Conservation (phyloP, 1,139 yeast genomes). For the Lodderomyces theae region DNA sequence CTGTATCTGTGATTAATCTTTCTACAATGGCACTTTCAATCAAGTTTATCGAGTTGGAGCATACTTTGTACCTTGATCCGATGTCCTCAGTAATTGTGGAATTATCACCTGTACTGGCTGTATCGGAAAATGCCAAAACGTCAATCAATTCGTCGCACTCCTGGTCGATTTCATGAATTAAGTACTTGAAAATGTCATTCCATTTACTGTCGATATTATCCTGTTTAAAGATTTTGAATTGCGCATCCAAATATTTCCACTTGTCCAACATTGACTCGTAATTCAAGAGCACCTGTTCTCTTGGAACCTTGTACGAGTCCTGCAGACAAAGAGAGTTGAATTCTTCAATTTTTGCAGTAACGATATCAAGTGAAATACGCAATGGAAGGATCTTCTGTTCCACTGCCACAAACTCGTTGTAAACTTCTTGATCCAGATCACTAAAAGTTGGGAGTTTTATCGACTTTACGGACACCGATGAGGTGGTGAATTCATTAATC, state of each 20-base stretch:
- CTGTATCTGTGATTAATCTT: conserved; percentile 20
- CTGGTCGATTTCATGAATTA: conserved; percentile 37
- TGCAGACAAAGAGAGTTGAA: conserved; percentile 30
- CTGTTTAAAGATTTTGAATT: conserved; percentile 37
- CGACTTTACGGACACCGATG: conserved; percentile 19
- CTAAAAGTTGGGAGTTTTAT: conserved; percentile 33
- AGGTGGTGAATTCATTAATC: conserved; percentile 22
- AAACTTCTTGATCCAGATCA: conserved; percentile 27
- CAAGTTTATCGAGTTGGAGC: conserved; percentile 33
- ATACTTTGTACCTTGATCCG: conserved; percentile 27
- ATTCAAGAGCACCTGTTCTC: conserved; percentile 33
- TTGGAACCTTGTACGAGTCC: conserved; percentile 27
- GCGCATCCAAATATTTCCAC: conserved; percentile 39
- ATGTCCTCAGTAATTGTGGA: conserved; percentile 18
- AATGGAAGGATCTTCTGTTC: conserved; percentile 47
- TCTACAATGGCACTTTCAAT: conserved; percentile 34
- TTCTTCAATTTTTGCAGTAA: conserved; percentile 54
- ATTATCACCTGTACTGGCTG: conserved; percentile 4
- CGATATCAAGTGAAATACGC: conserved; percentile 55
- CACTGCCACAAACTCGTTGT: conserved; percentile 28
- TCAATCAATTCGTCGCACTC: conserved; percentile 28
- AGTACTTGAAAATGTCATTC: conserved; percentile 48
- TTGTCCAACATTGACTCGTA: conserved; percentile 39
- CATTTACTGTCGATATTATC: conserved; percentile 55
- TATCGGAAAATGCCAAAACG: conserved; percentile 18